phyloP scores from a whole-genome alignment of 2,329 filamentous ascomycete species.

The Hypoxylon sp. region DNA sequence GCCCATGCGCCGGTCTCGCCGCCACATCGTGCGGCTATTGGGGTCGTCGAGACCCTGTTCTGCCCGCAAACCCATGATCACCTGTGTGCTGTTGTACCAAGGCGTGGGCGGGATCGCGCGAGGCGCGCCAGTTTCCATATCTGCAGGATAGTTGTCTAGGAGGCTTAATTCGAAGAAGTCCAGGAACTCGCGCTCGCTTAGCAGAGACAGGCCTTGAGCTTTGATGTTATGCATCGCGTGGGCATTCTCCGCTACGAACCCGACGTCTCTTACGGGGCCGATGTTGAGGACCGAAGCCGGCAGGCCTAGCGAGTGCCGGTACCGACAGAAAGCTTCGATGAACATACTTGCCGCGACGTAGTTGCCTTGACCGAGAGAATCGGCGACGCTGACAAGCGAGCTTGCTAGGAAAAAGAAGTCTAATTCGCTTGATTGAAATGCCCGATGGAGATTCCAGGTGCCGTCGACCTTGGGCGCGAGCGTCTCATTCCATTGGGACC shows the following conservation, averaged over 20 bases:
- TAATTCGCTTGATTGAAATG: slow-evolving; percentile 42
- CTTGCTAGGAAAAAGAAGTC: slow-evolving; percentile 56
- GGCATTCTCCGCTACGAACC: slow-evolving; percentile 47
- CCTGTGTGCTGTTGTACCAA: slow-evolving; percentile 40
- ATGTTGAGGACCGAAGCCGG: slow-evolving; percentile 55
- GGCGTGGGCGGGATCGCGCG: slow-evolving; percentile 16
- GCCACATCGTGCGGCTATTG: slow-evolving; percentile 47
- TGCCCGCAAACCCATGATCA: slow-evolving; percentile 45
- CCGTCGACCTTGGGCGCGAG: slow-evolving; percentile 59
- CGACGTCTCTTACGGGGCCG: slow-evolving; percentile 50
- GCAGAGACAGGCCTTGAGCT: slow-evolving; percentile 41
- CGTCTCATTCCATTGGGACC: slow-evolving; percentile 50
- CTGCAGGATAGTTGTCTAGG: slow-evolving; percentile 23
- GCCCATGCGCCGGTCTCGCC: slow-evolving; percentile 49
- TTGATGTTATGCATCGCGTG: slow-evolving; percentile 44
- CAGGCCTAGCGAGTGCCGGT: slow-evolving; percentile 50
- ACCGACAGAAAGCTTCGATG: slow-evolving; percentile 53
- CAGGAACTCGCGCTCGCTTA: slow-evolving; percentile 45
- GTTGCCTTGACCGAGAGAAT: slow-evolving; percentile 52
- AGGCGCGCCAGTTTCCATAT: neutral
- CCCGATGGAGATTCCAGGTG: slow-evolving; percentile 56
- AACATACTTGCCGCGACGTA: slow-evolving; percentile 56
- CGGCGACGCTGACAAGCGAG: slow-evolving; percentile 50
- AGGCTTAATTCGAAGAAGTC: slow-evolving; percentile 45
- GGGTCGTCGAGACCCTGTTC: slow-evolving; percentile 45